Percentiles rank a stretch among this genome's conserved stretches.
Conservation (phyloP, 2,329 filamentous ascomycete species). For the Diplocarpon mali region DNA sequence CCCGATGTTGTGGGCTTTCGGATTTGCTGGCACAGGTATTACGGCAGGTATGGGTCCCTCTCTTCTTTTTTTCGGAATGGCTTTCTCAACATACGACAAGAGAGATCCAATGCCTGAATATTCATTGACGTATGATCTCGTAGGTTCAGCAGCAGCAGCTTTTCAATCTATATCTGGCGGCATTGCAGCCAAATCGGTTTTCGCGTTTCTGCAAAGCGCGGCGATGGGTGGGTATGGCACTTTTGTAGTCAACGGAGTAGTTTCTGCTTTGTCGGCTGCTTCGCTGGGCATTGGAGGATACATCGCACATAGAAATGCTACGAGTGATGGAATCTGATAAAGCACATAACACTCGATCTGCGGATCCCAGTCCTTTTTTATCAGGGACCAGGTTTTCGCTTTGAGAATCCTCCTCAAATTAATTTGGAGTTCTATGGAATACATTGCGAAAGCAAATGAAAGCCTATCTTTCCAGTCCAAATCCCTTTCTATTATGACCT, state of each 20-base stretch:
- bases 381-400: too few relatives aligned
- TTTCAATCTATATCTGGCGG: constrained; percentile 1
- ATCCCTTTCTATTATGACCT: too few relatives aligned
- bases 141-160: constrained; percentile 2
- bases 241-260: constrained; percentile 2
- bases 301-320: neutral
- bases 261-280: neutral
- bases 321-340: too few relatives aligned
- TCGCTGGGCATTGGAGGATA: neutral
- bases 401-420: too few relatives aligned
- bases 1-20: neutral
- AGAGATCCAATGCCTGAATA: neutral
- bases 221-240: constrained; percentile 5
- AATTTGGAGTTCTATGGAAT: too few relatives aligned
- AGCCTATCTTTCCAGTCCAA: too few relatives aligned
- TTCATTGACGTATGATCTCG: neutral
- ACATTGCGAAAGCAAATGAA: too few relatives aligned
- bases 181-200: constrained; percentile 2
- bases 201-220: constrained; percentile 7
- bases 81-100: neutral
- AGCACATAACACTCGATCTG: too few relatives aligned
- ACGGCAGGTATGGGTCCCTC: neutral
- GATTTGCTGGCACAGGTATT: neutral
- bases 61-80: neutral
- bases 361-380: too few relatives aligned